These are phyloP conservation scores for Diaporthe humulicola DNA, from an alignment of 2,329 filamentous ascomycete species.

Conservation along the genomic window DNA sequence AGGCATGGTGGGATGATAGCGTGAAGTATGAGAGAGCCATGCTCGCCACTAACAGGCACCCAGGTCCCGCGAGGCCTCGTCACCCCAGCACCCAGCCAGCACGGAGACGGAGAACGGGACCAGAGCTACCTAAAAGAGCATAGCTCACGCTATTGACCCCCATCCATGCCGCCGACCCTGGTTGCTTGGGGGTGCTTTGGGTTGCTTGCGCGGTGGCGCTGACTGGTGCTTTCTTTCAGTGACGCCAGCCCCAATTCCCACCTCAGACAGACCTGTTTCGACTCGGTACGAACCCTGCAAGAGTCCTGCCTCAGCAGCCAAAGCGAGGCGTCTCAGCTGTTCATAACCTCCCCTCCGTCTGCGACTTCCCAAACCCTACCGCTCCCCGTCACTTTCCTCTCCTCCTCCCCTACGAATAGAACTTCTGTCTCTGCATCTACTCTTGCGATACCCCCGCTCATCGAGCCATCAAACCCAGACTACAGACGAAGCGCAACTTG, in stretches of 20 bases:
- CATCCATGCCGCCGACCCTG: conserved; percentile 15
- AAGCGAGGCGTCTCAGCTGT: conserved; percentile 34
- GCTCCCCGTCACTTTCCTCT: background rate
- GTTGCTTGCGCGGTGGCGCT: conserved; percentile 24
- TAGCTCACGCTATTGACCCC: background rate
- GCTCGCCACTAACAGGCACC: conserved; percentile 6
- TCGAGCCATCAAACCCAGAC: conserved; percentile 19
- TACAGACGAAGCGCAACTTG: background rate
- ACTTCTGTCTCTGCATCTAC: conserved; percentile 6
- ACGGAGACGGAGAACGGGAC: conserved; percentile 13
- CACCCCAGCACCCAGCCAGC: conserved; percentile 26
- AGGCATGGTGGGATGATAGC: background rate
- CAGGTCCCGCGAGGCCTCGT: conserved; percentile 22
- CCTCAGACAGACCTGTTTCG: conserved; percentile 35
- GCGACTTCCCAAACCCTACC: conserved; percentile 12
- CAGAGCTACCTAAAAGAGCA: conserved; percentile 6
- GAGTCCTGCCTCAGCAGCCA: conserved; percentile 31
- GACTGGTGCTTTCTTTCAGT: conserved; percentile 27
- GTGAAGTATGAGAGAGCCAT: background rate
- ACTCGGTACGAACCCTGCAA: conserved; percentile 31
- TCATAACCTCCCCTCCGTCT: conserved; percentile 33
- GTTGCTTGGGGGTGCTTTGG: background rate
- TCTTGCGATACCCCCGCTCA: conserved; percentile 23
- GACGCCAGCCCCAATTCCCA: conserved; percentile 31
- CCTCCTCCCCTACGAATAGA: conserved; percentile 13